Percentiles rank a stretch among this genome's conserved stretches.
phyloP scores from a whole-genome alignment of 23 red algal genomes.

The Cyanidiococcus yangmingshanensis region DNA sequence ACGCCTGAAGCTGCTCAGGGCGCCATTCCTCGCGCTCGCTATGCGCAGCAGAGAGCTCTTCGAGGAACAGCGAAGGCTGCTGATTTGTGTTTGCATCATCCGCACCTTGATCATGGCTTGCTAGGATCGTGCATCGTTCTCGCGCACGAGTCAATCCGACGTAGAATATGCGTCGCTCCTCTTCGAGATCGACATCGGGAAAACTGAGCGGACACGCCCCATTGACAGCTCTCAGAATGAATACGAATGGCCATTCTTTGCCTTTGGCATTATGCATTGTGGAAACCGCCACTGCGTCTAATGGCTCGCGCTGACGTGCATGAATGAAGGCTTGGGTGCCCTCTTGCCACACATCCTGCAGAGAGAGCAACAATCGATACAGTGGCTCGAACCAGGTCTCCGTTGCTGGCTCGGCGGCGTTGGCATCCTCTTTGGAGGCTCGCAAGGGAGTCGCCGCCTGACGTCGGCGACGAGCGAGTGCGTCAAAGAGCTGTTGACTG shows the following conservation, averaged over 20 bases:
- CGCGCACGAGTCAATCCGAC: not conserved
- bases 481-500: not conserved
- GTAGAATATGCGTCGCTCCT: conserved; percentile 16
- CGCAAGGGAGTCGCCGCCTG: not conserved
- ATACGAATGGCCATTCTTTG: conserved; percentile 14
- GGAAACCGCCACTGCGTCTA: conserved; percentile 8
- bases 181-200: not conserved
- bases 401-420: not conserved
- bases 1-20: not conserved
- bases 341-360: conserved; percentile 8
- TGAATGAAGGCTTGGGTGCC: not conserved
- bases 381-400: not conserved
- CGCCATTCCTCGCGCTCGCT: not conserved
- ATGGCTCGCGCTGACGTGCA: not conserved
- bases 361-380: not conserved
- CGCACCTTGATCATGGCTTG: not conserved
- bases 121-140: not conserved
- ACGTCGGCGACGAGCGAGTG: not conserved
- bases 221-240: not conserved
- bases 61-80: conserved; percentile 8
- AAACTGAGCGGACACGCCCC: not conserved
- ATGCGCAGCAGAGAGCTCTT: not conserved
- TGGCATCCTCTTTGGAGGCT: not conserved
- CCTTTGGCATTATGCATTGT: conserved; percentile 17
- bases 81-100: not conserved